phyloP scores from a whole-genome alignment of 192 early-diverging fungal species.

The Gaertneriomyces semiglobifer region DNA sequence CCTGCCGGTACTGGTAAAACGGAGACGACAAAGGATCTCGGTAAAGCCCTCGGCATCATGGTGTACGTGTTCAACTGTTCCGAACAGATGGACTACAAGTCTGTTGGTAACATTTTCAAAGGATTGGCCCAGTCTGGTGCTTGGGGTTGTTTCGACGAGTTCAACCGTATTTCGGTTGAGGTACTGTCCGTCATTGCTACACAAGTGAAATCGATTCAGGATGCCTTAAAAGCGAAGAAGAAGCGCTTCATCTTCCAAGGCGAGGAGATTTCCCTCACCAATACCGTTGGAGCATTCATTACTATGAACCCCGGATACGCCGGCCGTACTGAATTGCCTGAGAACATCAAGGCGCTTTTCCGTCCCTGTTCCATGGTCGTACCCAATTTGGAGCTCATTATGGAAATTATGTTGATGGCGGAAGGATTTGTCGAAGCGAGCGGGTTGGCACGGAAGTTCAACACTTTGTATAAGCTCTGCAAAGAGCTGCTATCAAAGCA shows the following conservation, averaged over 20 bases:
- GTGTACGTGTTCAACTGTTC: conserved; percentile 69
- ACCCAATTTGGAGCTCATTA: conserved; percentile 64
- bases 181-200: conserved; percentile 66
- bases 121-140: conserved; percentile 62
- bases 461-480: conserved; percentile 63
- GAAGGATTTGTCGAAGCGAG: conserved; percentile 69
- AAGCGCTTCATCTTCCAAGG: conserved; percentile 67
- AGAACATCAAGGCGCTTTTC: conserved; percentile 68
- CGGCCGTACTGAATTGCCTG: conserved; percentile 63
- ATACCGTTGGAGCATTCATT: conserved; percentile 60
- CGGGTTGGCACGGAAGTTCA: conserved; percentile 60
- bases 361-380: conserved; percentile 65
- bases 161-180: conserved; percentile 63
- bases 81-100: conserved; percentile 70
- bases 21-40: conserved; percentile 64
- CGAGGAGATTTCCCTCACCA: conserved; percentile 56
- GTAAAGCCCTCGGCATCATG: conserved; percentile 65
- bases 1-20: conserved; percentile 59
- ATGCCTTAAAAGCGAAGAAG: conserved; percentile 61
- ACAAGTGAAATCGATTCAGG: conserved; percentile 65
- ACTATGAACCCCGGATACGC: conserved; percentile 68
- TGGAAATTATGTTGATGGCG: conserved; percentile 70
- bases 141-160: conserved; percentile 69
- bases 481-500: conserved; percentile 63
- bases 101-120: conserved; percentile 67